These are phyloP conservation scores for Candida vaughaniae DNA, from an alignment of 805 yeast genomes.

Conservation along the genomic window DNA sequence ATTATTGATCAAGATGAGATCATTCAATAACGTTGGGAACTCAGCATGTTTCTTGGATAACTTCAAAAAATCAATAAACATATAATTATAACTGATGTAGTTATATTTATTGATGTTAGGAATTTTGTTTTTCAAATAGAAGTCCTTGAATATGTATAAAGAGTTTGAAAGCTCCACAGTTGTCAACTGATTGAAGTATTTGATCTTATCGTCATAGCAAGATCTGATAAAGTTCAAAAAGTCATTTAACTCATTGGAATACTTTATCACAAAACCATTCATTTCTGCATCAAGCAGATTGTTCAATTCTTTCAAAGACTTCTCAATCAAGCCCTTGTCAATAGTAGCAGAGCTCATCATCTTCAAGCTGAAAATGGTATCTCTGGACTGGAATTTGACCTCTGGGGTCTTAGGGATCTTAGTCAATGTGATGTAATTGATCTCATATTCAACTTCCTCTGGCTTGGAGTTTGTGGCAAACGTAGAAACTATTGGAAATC, in stretches of 20 bases:
- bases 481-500: no score
- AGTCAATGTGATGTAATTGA: constrained; percentile 22
- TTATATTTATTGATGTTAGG: constrained; percentile 16
- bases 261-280: constrained; percentile 18
- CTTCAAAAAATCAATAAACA: constrained; percentile 21
- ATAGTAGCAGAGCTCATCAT: constrained; percentile 1
- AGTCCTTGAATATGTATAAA: constrained; percentile 25
- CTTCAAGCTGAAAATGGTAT: background rate
- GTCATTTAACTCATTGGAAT: constrained; percentile 18
- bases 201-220: constrained; percentile 22
- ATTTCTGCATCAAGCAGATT: constrained; percentile 5
- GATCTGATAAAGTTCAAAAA: constrained; percentile 20
- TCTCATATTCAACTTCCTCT: constrained; percentile 20
- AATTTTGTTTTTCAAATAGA: constrained; percentile 17
- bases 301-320: constrained; percentile 6
- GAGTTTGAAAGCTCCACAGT: constrained; percentile 24
- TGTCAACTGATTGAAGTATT: constrained; percentile 22
- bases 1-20: constrained; percentile 14
- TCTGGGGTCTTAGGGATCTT: constrained; percentile 11
- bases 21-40: constrained; percentile 20
- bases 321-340: constrained; percentile 7
- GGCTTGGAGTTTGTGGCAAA: constrained; percentile 11
- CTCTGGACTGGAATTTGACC: background rate
- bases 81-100: constrained; percentile 17
- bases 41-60: constrained; percentile 14